A percentile compares a stretch with the other conserved stretches of the same genome.
Conservation (phyloP, 805 yeast species). For the Kazachstania kunashirensis region DNA sequence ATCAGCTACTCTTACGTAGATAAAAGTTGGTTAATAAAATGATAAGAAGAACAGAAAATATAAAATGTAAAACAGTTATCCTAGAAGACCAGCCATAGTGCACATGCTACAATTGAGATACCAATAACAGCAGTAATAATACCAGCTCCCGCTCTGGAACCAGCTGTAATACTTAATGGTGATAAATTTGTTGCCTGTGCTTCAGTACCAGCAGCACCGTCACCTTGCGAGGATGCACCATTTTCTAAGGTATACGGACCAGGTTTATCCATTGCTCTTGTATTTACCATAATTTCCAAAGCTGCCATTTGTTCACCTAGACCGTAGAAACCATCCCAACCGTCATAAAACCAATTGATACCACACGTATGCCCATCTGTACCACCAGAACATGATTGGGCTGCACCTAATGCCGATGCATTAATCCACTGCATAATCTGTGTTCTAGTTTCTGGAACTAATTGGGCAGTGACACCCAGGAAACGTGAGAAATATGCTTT, state of each 20-base stretch:
- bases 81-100: slow-evolving; percentile 37
- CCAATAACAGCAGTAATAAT: slow-evolving; percentile 53
- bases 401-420: slow-evolving; percentile 61
- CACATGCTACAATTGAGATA: slow-evolving; percentile 34
- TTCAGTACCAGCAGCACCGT: slow-evolving; percentile 58
- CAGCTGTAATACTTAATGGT: slow-evolving; percentile 35
- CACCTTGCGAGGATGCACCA: slow-evolving; percentile 67
- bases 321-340: slow-evolving; percentile 70
- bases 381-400: slow-evolving; percentile 80
- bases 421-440: slow-evolving; percentile 30
- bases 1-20: no score
- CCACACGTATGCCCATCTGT: slow-evolving; percentile 86
- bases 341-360: slow-evolving; percentile 53
- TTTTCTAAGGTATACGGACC: slow-evolving; percentile 52
- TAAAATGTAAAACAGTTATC: not conserved
- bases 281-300: slow-evolving; percentile 48
- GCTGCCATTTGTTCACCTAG: slow-evolving; percentile 90
- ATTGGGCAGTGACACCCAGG: slow-evolving; percentile 60
- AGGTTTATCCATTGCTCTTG: slow-evolving; percentile 30
- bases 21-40: no score
- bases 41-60: not conserved
- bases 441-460: slow-evolving; percentile 47
- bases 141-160: slow-evolving; percentile 60
- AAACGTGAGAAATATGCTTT: slow-evolving; percentile 74
- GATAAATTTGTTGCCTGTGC: slow-evolving; percentile 30